phyloP scores from a whole-genome alignment of 345 rosid genomes.

The Citrus maxima region DNA sequence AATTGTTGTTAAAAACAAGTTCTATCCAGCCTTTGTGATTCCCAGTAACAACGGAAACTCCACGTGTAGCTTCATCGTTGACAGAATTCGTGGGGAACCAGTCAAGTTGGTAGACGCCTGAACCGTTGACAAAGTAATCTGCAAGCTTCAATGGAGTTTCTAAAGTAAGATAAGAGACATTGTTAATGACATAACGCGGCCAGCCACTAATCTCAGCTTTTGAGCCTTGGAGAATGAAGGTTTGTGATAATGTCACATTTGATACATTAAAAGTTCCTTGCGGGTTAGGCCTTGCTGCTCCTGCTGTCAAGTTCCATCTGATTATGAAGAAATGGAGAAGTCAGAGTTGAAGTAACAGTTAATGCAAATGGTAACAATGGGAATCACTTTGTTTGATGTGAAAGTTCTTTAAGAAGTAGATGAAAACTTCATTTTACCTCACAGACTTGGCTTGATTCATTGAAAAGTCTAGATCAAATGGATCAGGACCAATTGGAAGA shows the following conservation, averaged over 20 bases:
- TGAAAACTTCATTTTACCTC: slow-evolving; percentile 17
- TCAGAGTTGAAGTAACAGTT: background rate
- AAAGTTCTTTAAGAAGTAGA: no score
- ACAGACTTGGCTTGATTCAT: slow-evolving; percentile 40
- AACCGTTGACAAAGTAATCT: slow-evolving; percentile 31
- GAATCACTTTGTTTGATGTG: no score
- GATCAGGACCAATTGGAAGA: slow-evolving; percentile 40
- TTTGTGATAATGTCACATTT: slow-evolving; percentile 41
- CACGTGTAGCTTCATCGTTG: slow-evolving; percentile 19
- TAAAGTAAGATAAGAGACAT: slow-evolving; percentile 33
- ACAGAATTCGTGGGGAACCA: slow-evolving; percentile 33
- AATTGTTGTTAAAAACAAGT: slow-evolving; percentile 36
- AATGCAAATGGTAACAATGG: no score
- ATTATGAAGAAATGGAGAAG: background rate
- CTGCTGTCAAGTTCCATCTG: slow-evolving; percentile 61
- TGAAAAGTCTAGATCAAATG: slow-evolving; percentile 34
- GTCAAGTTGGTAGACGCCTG: slow-evolving; percentile 40
- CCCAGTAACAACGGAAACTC: slow-evolving; percentile 44
- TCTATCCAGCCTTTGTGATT: slow-evolving; percentile 53
- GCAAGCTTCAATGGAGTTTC: slow-evolving; percentile 52
- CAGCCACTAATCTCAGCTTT: slow-evolving; percentile 14
- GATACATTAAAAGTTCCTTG: slow-evolving; percentile 60
- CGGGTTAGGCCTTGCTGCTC: slow-evolving; percentile 65
- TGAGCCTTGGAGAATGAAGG: slow-evolving; percentile 35
- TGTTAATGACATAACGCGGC: slow-evolving; percentile 31